Evolutionary conservation across 2,329 filamentous ascomycete species (phyloP).

Genomic region (Fusarium praegraminearum): DNA sequence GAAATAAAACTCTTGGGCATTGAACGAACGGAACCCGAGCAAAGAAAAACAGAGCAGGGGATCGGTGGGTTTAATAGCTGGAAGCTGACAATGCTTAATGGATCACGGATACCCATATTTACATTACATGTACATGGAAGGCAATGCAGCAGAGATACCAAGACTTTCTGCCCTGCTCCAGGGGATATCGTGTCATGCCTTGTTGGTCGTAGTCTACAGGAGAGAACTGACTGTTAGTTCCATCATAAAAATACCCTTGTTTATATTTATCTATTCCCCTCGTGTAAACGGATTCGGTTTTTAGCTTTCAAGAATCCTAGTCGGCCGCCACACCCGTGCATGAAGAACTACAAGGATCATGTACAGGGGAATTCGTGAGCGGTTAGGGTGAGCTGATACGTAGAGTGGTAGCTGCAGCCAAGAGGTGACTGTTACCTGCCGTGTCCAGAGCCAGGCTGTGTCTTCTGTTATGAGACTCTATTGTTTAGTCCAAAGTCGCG

Average conservation of each 20-base stretch:
- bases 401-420: constrained; percentile 15
- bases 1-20: neutral
- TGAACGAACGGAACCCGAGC: neutral
- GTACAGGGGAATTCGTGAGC: neutral
- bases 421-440: neutral
- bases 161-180: neutral
- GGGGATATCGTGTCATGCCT: neutral
- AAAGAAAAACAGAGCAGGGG: neutral
- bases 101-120: neutral
- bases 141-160: constrained; percentile 8
- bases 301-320: neutral
- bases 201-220: neutral
- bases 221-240: neutral
- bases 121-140: neutral
- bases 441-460: neutral
- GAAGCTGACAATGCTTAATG: neutral
- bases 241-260: neutral
- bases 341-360: neutral
- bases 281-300: neutral
- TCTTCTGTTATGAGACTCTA: neutral
- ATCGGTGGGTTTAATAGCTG: neutral
- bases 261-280: neutral
- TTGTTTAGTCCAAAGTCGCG: neutral
- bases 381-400: neutral
- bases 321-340: constrained; percentile 22